A percentile compares a stretch with the other conserved stretches of the same genome.
Conservation (phyloP, 2,329 filamentous ascomycete genomes). For the Talaromyces sp. region DNA sequence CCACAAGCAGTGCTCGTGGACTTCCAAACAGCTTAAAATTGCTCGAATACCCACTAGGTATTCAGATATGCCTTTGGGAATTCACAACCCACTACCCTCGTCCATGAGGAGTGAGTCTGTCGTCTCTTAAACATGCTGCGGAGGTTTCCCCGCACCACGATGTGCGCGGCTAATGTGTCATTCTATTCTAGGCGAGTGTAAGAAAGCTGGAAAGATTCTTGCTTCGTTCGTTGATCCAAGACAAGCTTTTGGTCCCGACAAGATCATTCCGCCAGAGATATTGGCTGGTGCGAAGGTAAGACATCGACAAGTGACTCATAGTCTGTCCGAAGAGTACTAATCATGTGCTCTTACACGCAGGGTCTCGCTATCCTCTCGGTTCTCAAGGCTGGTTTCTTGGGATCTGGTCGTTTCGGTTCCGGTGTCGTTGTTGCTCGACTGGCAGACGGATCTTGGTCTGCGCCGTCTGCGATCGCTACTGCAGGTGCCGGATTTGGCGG, state of each 20-base stretch:
- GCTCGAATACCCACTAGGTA: background rate
- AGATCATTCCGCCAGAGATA: conserved; percentile 88
- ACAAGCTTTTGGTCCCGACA: conserved; percentile 92
- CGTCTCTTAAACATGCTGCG: conserved; percentile 17
- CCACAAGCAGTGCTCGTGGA: background rate
- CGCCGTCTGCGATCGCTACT: conserved; percentile 49
- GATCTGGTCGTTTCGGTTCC: conserved; percentile 50
- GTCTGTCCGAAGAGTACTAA: background rate
- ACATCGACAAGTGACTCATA: background rate
- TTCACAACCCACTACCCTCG: conserved; percentile 48
- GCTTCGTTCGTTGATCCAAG: conserved; percentile 90
- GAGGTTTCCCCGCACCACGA: conserved; percentile 33
- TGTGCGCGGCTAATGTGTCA: conserved; percentile 29
- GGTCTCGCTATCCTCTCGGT: conserved; percentile 51
- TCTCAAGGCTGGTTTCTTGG: conserved; percentile 50
- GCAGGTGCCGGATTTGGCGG: conserved; percentile 50
- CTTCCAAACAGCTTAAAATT: background rate
- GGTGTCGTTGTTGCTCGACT: conserved; percentile 50
- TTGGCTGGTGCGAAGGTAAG: conserved; percentile 84
- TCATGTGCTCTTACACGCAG: conserved; percentile 25
- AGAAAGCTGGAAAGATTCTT: conserved; percentile 94
- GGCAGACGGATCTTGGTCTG: conserved; percentile 49
- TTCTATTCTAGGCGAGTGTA: conserved; percentile 75
- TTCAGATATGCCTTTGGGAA: conserved; percentile 41
- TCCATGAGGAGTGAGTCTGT: conserved; percentile 46